A percentile compares a stretch with the other conserved stretches of the same genome.
phyloP scores from a whole-genome alignment of 2,329 filamentous ascomycete genomes.

The Sclerotinia sclerotiorum region DNA sequence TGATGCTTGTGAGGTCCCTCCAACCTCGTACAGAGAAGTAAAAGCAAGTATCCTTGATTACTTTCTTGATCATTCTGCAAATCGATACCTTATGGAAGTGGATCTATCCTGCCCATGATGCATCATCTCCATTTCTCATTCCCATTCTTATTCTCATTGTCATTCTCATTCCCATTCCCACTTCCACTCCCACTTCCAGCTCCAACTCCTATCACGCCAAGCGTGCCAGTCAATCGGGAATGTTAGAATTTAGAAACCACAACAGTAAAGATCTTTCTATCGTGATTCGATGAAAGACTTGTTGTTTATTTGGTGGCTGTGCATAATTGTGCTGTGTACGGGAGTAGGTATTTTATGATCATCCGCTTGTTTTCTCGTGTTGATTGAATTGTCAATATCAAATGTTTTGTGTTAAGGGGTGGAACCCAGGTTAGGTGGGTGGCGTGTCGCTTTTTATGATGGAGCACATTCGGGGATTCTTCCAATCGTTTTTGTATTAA shows the following conservation, averaged over 20 bases:
- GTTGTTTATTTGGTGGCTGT: conserved; percentile 10
- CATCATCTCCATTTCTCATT: conserved; percentile 7
- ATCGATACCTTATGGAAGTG: neutral
- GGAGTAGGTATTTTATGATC: neutral
- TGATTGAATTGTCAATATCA: neutral
- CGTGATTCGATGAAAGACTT: neutral
- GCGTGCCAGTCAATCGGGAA: conserved; percentile 13
- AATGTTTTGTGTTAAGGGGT: neutral
- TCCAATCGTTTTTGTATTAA: too few species aligned
- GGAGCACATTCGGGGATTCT: neutral
- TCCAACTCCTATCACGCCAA: conserved; percentile 9
- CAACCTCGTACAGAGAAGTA: neutral
- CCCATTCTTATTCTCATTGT: neutral
- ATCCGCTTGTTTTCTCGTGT: conserved; percentile 14
- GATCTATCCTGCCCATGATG: neutral
- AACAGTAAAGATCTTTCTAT: neutral
- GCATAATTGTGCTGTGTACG: neutral
- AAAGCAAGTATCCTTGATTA: too few species aligned
- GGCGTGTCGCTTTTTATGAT: neutral
- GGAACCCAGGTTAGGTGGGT: neutral
- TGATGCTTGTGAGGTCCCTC: neutral
- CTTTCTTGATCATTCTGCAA: neutral
- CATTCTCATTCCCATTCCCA: neutral
- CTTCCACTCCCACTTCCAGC: neutral
- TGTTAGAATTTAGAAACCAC: conserved; percentile 10